Evolutionary conservation across 140 eudicot species (phyloP), one percentile per base, ranked within the genome.

Genomic region (Anethum foeniculum): DNA sequence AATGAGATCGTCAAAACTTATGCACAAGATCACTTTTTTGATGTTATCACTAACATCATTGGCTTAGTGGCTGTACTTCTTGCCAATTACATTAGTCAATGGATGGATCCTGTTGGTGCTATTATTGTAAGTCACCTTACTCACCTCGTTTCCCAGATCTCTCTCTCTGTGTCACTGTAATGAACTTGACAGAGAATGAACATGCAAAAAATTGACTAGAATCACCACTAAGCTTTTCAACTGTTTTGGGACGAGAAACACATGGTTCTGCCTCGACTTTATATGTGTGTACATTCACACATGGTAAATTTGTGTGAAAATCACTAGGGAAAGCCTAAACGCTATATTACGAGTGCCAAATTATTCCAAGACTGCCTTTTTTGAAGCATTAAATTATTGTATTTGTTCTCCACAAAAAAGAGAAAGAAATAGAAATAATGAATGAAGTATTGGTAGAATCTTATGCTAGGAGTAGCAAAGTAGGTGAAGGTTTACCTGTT

Each of bases 101-200:
- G 97, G 97, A 90, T 92, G 91, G 96, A 90, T 86, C 96, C 96
- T 28, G 86, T 86, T 78, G 93, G 96, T 69, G 93, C 93, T 71
- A 90, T 92, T 34, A 92, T 90, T 51, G 96, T 90, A 82, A 90
- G 96, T 82, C 49, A 27, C 44, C 62, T 54, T 5, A 90, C 93
- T 82, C 49, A 27, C 44, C 62, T 54, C 9, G 46, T 30, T 28
- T 28, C 51, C 32, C 36, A 15, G 49, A 36, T 62, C 54, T 60
- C 38, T 43, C 4, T 60, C 23, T 67, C 23, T 67, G 18, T 62
- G 18, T 62, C 3, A 14, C 14, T 67, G 69, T 60, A n/a, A 60
- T 58, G 64, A 56, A 56, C 13, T 58, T 58, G 67, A 7, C 67
- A 7, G 30, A 58, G 13, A 58, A 23, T 58, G 41, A 65, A 13